Conservation (phyloP, 352 stramenopile genomes). For the Pythium dissotocum region DNA sequence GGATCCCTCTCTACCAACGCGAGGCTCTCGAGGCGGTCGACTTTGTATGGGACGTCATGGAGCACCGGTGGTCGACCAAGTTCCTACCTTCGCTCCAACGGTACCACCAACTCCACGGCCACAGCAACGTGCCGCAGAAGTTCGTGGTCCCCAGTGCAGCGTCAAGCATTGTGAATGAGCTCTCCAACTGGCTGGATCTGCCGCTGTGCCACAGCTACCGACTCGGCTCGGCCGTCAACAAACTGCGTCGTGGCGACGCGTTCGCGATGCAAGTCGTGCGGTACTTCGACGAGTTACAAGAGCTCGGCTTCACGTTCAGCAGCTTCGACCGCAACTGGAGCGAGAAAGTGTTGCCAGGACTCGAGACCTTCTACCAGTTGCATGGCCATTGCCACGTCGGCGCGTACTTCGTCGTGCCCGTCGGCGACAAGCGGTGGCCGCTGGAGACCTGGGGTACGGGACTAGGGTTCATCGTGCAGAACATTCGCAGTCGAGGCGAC, state of each 20-base stretch:
- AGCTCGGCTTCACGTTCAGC: conserved; percentile 53
- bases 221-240: conserved; percentile 52
- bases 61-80: conserved; percentile 32
- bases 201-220: conserved; percentile 32
- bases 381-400: conserved; percentile 47
- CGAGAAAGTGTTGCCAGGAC: conserved; percentile 46
- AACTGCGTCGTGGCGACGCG: conserved; percentile 34
- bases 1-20: conserved; percentile 36
- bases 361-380: conserved; percentile 42
- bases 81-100: conserved; percentile 48
- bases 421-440: conserved; percentile 38
- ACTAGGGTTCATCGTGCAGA: conserved; percentile 56
- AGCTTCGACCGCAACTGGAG: conserved; percentile 52
- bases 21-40: conserved; percentile 27
- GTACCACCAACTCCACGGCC: conserved; percentile 72
- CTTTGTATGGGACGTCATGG: conserved; percentile 31
- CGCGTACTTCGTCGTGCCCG: conserved; percentile 41
- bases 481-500: conserved; percentile 51
- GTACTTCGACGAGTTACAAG: conserved; percentile 36
- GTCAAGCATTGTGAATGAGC: neutral
- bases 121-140: conserved; percentile 75
- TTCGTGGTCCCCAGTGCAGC: conserved; percentile 58
- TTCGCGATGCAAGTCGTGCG: conserved; percentile 38
- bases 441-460: conserved; percentile 34
- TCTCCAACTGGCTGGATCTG: conserved; percentile 11